These are phyloP conservation scores for Dioszegia hungarica DNA, from an alignment of 768 basidiomycete species.

Conservation along the genomic window DNA sequence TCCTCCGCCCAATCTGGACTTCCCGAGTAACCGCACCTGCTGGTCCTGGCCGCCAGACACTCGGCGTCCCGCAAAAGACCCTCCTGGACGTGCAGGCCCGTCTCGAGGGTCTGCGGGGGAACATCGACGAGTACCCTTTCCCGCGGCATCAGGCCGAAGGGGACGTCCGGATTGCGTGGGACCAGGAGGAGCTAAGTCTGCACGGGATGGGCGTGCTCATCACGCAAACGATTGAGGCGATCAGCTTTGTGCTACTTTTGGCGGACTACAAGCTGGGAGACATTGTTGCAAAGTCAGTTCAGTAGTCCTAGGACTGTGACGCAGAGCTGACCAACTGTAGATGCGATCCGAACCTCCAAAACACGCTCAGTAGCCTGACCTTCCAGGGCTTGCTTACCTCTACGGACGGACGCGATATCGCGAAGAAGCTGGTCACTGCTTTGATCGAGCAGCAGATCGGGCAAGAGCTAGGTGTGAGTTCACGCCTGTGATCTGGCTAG, in stretches of 20 bases:
- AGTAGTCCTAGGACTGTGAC: not conserved
- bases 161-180: constrained; percentile 42
- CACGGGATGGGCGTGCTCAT: constrained; percentile 55
- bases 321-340: not conserved
- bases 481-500: not conserved
- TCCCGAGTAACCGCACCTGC: constrained; percentile 59
- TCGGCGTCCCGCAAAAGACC: constrained; percentile 39
- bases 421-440: constrained; percentile 83
- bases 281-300: constrained; percentile 68
- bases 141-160: constrained; percentile 36
- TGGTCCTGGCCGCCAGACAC: constrained; percentile 51
- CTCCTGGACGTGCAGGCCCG: constrained; percentile 23
- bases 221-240: constrained; percentile 81
- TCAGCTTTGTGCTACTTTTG: constrained; percentile 85
- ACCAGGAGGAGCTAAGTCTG: constrained; percentile 43
- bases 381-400: constrained; percentile 84
- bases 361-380: constrained; percentile 63
- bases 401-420: constrained; percentile 77
- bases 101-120: constrained; percentile 29
- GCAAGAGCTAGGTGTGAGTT: constrained; percentile 82
- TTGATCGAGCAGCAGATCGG: constrained; percentile 98
- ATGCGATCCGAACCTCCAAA: constrained; percentile 59
- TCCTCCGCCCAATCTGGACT: constrained; percentile 84
- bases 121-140: constrained; percentile 35
- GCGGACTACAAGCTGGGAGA: constrained; percentile 87